Conservation (phyloP, 176 grass and related monocot genomes). For the Bothriochloa decipiens region DNA sequence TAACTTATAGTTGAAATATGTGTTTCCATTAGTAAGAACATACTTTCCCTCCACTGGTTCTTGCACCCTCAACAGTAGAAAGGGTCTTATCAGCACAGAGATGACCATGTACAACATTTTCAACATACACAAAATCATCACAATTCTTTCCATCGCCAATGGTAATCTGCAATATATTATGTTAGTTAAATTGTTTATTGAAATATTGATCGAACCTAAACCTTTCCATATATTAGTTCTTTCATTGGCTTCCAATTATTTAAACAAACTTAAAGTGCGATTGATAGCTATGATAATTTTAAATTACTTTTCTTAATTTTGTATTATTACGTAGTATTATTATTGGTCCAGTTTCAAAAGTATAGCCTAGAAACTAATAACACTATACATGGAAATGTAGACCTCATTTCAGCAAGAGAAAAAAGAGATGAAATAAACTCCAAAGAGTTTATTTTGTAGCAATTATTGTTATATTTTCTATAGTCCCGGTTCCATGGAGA, state of each 20-base stretch:
- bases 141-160: slow-evolving; percentile 71
- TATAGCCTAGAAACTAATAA: background rate
- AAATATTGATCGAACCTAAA: background rate
- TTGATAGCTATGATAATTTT: background rate
- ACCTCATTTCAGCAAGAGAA: background rate
- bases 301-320: background rate
- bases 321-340: background rate
- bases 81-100: slow-evolving; percentile 71
- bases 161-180: slow-evolving; percentile 45
- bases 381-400: background rate
- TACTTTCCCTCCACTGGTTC: slow-evolving; percentile 65
- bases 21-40: background rate
- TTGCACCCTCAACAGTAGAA: slow-evolving; percentile 50
- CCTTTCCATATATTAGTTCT: background rate
- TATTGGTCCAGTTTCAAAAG: background rate
- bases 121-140: slow-evolving; percentile 86
- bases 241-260: background rate
- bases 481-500: background rate
- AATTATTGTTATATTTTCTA: background rate
- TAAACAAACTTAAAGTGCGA: background rate
- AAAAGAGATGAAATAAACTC: background rate
- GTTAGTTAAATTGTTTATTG: background rate
- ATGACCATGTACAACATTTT: slow-evolving; percentile 84
- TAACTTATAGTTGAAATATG: background rate
- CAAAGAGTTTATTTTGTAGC: no score